Percentiles rank a stretch among this genome's conserved stretches.
phyloP scores from a whole-genome alignment of 179 eudicot genomes.

The Beta corolliflora region DNA sequence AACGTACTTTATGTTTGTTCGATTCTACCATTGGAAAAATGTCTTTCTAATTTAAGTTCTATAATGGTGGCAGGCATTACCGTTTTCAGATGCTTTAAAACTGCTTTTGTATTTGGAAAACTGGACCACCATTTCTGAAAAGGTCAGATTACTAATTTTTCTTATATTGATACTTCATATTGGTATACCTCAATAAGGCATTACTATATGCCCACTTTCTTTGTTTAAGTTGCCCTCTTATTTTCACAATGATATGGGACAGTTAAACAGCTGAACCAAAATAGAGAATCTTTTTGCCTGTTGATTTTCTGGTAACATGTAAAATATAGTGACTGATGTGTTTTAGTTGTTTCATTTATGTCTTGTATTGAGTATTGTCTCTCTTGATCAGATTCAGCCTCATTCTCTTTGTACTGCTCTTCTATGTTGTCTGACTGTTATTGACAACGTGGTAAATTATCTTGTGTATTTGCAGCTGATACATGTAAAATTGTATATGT shows the following conservation, averaged over 20 bases:
- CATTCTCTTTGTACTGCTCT: too few species aligned
- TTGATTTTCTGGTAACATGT: not conserved
- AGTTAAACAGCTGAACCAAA: not conserved
- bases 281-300: not conserved
- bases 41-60: slow-evolving; percentile 26
- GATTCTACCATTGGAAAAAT: slow-evolving; percentile 14
- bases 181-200: not conserved
- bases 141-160: slow-evolving; percentile 46
- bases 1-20: slow-evolving; percentile 1
- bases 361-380: not conserved
- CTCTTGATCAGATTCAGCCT: too few species aligned
- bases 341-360: not conserved
- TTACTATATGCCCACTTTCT: not conserved
- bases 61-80: slow-evolving; percentile 70
- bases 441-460: too few species aligned
- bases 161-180: not conserved
- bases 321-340: not conserved
- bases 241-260: not conserved
- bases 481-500: too few species aligned
- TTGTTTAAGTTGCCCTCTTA: not conserved
- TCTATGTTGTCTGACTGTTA: too few species aligned
- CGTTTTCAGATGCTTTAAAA: slow-evolving; percentile 94
- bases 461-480: too few species aligned
- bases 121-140: slow-evolving; percentile 70
- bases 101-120: slow-evolving; percentile 74